These are phyloP conservation scores for Xylaria sp. DNA, from an alignment of 2,329 filamentous ascomycete species.

Conservation along the genomic window DNA sequence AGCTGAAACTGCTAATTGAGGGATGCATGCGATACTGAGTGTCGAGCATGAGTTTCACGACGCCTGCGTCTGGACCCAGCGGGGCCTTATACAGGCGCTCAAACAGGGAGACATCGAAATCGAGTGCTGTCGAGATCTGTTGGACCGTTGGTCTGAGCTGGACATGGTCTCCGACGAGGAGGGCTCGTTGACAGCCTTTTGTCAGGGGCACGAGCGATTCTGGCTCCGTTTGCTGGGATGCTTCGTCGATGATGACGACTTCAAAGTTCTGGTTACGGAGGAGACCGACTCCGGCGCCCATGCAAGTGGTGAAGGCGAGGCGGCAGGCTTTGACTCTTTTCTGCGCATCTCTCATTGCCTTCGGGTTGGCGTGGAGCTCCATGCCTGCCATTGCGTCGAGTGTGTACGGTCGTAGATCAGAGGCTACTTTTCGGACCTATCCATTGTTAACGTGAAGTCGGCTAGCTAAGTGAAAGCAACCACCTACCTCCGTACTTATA, in stretches of 20 bases:
- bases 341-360: conserved; percentile 5
- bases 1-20: conserved; percentile 11
- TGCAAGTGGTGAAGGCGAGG: conserved; percentile 6
- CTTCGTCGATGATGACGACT: conserved; percentile 10
- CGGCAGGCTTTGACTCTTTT: conserved; percentile 6
- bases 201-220: conserved; percentile 9
- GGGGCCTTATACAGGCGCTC: conserved; percentile 5
- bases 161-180: conserved; percentile 11
- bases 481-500: conserved; percentile 8
- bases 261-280: conserved; percentile 9
- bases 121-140: conserved; percentile 4
- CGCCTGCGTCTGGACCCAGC: not conserved
- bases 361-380: conserved; percentile 5
- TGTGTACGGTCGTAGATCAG: conserved; percentile 7
- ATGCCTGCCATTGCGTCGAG: conserved; percentile 10
- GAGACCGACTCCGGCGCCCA: conserved; percentile 8
- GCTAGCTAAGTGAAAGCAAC: not conserved
- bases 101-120: conserved; percentile 10
- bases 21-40: conserved; percentile 14
- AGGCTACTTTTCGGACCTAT: conserved; percentile 1
- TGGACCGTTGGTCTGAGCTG: conserved; percentile 9
- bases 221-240: conserved; percentile 12
- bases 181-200: conserved; percentile 9
- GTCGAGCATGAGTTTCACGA: conserved; percentile 8
- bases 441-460: not conserved